phyloP scores from a whole-genome alignment of 108 stramenopile genomes.

The Skeletonema grethae region DNA sequence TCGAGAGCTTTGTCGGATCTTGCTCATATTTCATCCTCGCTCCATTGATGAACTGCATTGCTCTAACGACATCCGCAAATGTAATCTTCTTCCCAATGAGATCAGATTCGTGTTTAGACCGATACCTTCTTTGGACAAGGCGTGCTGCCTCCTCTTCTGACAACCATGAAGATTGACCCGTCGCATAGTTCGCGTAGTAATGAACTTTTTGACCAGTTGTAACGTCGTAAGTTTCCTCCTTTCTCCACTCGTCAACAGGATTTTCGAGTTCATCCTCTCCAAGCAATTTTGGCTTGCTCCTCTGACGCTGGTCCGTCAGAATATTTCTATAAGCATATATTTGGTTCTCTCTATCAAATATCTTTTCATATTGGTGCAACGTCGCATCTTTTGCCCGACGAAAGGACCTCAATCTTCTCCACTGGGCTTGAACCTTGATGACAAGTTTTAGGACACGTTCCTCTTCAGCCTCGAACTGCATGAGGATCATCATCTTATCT shows the following conservation, averaged over 20 bases:
- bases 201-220: slow-evolving; percentile 21
- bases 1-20: slow-evolving; percentile 54
- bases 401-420: slow-evolving; percentile 43
- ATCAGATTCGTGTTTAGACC: slow-evolving; percentile 50
- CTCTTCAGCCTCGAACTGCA: slow-evolving; percentile 52
- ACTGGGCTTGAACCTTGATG: slow-evolving; percentile 50
- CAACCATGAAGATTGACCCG: slow-evolving; percentile 58
- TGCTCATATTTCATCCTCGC: slow-evolving; percentile 53
- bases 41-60: slow-evolving; percentile 47
- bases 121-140: slow-evolving; percentile 47
- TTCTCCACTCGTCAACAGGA: slow-evolving; percentile 59
- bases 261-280: slow-evolving; percentile 46
- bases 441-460: slow-evolving; percentile 39
- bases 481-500: slow-evolving; percentile 28
- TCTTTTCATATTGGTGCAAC: slow-evolving; percentile 49
- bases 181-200: slow-evolving; percentile 44
- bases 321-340: slow-evolving; percentile 54
- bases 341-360: slow-evolving; percentile 42
- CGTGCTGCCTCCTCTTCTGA: slow-evolving; percentile 56
- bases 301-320: slow-evolving; percentile 41
- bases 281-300: slow-evolving; percentile 49
- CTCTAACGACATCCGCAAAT: slow-evolving; percentile 47
- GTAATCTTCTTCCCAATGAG: slow-evolving; percentile 31
- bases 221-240: slow-evolving; percentile 26
- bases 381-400: slow-evolving; percentile 26